phyloP scores from a whole-genome alignment of 1,284 basidiomycete species.

The Leccinum ponderosum region DNA sequence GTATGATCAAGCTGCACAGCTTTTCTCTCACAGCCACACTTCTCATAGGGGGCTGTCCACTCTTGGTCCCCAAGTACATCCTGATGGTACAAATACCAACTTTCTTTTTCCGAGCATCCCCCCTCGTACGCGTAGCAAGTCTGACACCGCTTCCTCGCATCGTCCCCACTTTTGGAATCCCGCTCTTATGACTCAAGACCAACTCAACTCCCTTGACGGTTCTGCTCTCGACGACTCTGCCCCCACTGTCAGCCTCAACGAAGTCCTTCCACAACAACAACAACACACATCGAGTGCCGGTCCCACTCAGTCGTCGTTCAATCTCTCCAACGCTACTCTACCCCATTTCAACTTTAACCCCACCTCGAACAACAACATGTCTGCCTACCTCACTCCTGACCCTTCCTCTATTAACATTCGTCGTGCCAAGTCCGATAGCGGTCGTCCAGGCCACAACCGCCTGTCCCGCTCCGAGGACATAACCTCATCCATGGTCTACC shows the following conservation, averaged over 20 bases:
- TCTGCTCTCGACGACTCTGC: constrained; percentile 37
- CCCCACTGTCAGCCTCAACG: constrained; percentile 48
- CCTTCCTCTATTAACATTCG: constrained; percentile 36
- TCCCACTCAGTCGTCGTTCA: constrained; percentile 26
- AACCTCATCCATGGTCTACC: constrained; percentile 36
- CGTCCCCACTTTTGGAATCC: constrained; percentile 55
- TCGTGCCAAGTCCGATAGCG: constrained; percentile 54
- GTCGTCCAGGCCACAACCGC: constrained; percentile 43
- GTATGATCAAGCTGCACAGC: constrained; percentile 34
- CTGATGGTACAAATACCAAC: constrained; percentile 38
- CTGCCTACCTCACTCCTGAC: constrained; percentile 50
- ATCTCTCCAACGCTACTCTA: constrained; percentile 23
- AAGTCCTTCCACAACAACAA: constrained; percentile 41
- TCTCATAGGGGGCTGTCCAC: constrained; percentile 37
- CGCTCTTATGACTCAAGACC: constrained; percentile 33
- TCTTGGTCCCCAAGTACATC: constrained; percentile 31
- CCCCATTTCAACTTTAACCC: constrained; percentile 32
- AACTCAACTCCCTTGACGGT: constrained; percentile 31
- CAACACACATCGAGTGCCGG: constrained; percentile 27
- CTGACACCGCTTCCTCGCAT: constrained; percentile 54
- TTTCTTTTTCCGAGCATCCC: constrained; percentile 36
- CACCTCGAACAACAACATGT: constrained; percentile 16
- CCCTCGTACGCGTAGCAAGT: constrained; percentile 55
- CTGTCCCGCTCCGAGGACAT: constrained; percentile 56
- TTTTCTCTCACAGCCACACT: constrained; percentile 35